Evolutionary conservation across 2,329 filamentous ascomycete genomes (phyloP).

Genomic region (Sclerotinia borealis): DNA sequence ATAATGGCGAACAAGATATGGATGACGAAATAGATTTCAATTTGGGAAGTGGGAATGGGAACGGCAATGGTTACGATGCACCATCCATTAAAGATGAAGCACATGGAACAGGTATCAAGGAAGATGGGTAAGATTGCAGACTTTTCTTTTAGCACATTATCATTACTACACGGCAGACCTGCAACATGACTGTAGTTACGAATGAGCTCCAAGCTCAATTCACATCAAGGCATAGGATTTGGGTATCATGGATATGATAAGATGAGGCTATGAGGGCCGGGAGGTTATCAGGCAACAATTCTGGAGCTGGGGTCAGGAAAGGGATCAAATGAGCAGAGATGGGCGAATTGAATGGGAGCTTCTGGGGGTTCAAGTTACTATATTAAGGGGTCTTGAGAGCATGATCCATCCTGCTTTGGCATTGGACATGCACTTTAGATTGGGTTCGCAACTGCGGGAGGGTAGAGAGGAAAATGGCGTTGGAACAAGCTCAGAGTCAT

Average conservation of each 20-base stretch:
- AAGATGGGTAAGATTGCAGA: conserved; percentile 74
- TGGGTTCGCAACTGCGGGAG: background rate
- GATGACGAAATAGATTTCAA: conserved; percentile 57
- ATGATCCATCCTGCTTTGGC: conserved; percentile 4
- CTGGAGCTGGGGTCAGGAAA: background rate
- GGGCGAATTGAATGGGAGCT: background rate
- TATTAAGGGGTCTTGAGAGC: background rate
- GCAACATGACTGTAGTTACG: conserved; percentile 17
- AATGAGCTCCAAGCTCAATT: background rate
- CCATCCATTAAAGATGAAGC: conserved; percentile 30
- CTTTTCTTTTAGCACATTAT: conserved; percentile 21
- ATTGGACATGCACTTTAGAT: background rate
- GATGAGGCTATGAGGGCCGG: background rate
- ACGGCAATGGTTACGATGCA: conserved; percentile 20
- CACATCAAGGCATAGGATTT: background rate
- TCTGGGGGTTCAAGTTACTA: background rate
- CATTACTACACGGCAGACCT: conserved; percentile 15
- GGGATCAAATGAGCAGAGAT: background rate
- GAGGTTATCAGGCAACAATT: background rate
- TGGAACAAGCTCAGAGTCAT: conserved; percentile 10
- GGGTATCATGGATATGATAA: background rate
- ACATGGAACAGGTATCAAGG: conserved; percentile 68
- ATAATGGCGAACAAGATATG: conserved; percentile 42
- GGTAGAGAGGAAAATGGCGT: conserved; percentile 13
- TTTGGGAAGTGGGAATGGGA: conserved; percentile 40